Evolutionary conservation across 2,329 filamentous ascomycete species (phyloP), one percentile per base, ranked within the genome.

Genomic region (Fusarium camptoceras): DNA sequence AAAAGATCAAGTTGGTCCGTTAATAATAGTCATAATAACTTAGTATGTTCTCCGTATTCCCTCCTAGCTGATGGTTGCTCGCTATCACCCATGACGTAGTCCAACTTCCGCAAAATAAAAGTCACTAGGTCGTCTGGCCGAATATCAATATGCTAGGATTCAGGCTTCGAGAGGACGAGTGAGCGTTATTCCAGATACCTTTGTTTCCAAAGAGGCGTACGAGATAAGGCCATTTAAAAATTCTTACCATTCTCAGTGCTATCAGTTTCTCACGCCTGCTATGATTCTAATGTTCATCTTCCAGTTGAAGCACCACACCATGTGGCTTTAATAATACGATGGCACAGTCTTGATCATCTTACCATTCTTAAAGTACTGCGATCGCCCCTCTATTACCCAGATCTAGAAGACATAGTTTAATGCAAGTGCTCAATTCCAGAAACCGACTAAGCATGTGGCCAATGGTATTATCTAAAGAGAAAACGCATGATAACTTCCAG

Each of bases 321-420:
- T 59, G 49, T 60, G 31, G 20, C 30, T 51, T 50, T 37, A 6
- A 60, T 51, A 55, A 57, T 60, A 51, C 63, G 43, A 64, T 56
- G n/a, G 25, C 62, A 54, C 47, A 64, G 46, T 71, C 47, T 30
- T 55, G 37, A 70, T 59, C 67, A 57, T 71, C 67, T 68, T 49
- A 68, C 43, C 63, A 60, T 48, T 27, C 43, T 31, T 24, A n/a
- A 41, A 53, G 31, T 28, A 44, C 48, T 49, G 31, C 50, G 58
- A 71, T 64, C 63, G 46, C 14, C 57, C 54, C 54, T 70, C 50
- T 37, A 31, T 70, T 46, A 31, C 50, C 42, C 43, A 70, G 34
- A 56, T 70, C 67, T 68, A 44, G 59, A 66, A 49, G 30, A 12
- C 22, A 47, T 37, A 51, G 28, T 24, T 43, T n/a, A 51, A 48